phyloP scores from a whole-genome alignment of 2,329 filamentous ascomycete genomes.

The Cladorrhinum sp. region DNA sequence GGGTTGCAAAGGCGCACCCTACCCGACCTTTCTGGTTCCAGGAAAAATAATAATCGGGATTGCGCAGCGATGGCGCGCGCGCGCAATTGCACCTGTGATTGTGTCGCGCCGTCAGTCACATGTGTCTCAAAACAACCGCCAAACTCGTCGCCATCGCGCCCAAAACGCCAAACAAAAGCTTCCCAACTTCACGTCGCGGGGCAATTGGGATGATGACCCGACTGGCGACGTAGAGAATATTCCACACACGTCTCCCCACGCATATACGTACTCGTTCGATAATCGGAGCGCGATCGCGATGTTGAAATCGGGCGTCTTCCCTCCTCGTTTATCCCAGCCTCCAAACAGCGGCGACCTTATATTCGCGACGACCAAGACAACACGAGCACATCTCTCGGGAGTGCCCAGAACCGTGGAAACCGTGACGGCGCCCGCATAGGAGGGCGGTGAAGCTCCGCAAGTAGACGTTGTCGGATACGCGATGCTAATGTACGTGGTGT shows the following conservation, averaged over 20 bases:
- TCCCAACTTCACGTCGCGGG: not conserved
- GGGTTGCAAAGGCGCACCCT: not conserved
- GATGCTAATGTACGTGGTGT: constrained; percentile 7
- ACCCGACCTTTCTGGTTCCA: not conserved
- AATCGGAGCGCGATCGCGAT: constrained; percentile 12
- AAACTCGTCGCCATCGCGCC: not conserved
- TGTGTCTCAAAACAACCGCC: not conserved
- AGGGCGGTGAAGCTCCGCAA: constrained; percentile 1
- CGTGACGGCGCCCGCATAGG: constrained; percentile 13
- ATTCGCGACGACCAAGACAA: constrained; percentile 14
- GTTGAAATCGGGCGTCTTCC: constrained; percentile 11
- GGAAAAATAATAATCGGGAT: not conserved
- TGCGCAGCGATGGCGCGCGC: constrained; percentile 7
- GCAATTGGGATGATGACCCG: constrained; percentile 13
- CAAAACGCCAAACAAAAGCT: not conserved
- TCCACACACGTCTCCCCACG: not conserved
- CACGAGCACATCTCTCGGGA: constrained; percentile 28
- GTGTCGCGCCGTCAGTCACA: constrained; percentile 12
- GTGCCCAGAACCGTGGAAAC: constrained; percentile 8
- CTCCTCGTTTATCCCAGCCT: constrained; percentile 23
- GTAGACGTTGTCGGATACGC: constrained; percentile 1
- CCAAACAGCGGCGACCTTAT: constrained; percentile 25
- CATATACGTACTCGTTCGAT: not conserved
- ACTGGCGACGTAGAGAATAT: not conserved
- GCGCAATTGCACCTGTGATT: constrained; percentile 11